A percentile compares a stretch with the other conserved stretches of the same genome.
Evolutionary conservation across 2,329 filamentous ascomycete genomes (phyloP).

Genomic region (Malbranchea zuffiana): DNA sequence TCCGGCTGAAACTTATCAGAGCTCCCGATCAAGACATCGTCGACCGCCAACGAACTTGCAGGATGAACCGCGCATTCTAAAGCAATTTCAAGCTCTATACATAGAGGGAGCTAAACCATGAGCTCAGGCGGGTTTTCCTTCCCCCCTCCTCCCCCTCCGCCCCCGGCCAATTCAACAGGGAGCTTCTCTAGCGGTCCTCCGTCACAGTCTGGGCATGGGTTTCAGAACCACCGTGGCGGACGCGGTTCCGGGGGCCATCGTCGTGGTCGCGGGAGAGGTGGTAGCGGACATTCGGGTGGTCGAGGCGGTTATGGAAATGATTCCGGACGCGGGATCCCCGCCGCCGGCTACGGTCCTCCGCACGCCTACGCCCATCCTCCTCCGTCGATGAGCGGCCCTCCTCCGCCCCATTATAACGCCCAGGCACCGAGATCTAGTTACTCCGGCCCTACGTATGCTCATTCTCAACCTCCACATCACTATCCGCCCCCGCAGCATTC

Average conservation of each 20-base stretch:
- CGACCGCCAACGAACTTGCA: no score
- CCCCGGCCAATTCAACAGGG: constrained; percentile 16
- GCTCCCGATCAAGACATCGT: no score
- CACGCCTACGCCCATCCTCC: constrained; percentile 19
- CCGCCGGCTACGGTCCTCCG: constrained; percentile 6
- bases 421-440: constrained; percentile 12
- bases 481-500: constrained; percentile 17
- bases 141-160: constrained; percentile 37
- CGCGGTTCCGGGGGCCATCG: constrained; percentile 7
- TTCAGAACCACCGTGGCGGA: constrained; percentile 4
- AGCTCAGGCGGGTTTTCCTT: constrained; percentile 37
- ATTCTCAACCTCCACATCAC: constrained; percentile 17
- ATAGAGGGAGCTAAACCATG: constrained; percentile 20
- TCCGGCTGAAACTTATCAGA: no score
- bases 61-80: no score
- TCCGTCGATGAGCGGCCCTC: constrained; percentile 8
- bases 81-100: no score
- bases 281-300: constrained; percentile 23
- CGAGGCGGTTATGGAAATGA: constrained; percentile 21
- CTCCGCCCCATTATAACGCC: constrained; percentile 11
- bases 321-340: constrained; percentile 14
- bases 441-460: constrained; percentile 4
- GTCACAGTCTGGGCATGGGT: background rate
- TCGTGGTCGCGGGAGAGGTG: constrained; percentile 20
- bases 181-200: background rate